Evolutionary conservation across 73 alveolate species (phyloP), one percentile per base, ranked within the genome.

Genomic region (Paraurostyla sp.): DNA sequence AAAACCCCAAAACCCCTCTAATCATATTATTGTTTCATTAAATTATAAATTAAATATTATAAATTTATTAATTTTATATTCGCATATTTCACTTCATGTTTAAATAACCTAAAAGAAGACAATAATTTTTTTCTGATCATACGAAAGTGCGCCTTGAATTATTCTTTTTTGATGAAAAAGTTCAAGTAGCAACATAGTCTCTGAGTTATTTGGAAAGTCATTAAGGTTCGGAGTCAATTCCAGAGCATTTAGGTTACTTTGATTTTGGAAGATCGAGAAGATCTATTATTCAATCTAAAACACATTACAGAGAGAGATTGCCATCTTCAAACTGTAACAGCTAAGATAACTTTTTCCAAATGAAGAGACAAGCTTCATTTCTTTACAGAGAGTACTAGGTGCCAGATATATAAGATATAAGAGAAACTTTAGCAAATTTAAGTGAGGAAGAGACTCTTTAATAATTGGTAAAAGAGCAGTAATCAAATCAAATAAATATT

Each of bases 311-410:
- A 35, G 82, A 30, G 42, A 25, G 82, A 22, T 58, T 65, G 35
- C 60, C 82, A 2, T 65, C 82, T 16, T 65, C 82, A 35, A 65
- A 65, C 42, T 22, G 35, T 18, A 58, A 65, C 42, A 65, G 82
- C 41, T 35, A 38, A 18, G 46, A 65, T 16, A 40, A 65, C 25
- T 65, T 38, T 25, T 18, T 13, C 56, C 35, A 18, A 29, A 65
- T 65, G 82, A 65, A 65, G 41, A 16, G 82, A 7, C 23, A 65
- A 65, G 82, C 82, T 11, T 65, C 82, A 16, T 65, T 65, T 65
- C 41, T 65, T 15, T 65, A 38, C 36, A 32, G 82, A 6, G 82
- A 65, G 38, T 65, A 65, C 25, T 40, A 38, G 13, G 82, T 58
- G 16, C 82, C 82, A 65, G 58, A 65, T 40, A 38, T 38, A 13